Percentiles rank a stretch among this genome's conserved stretches.
Evolutionary conservation across 768 basidiomycete species (phyloP).

Genomic region (Pisolithus orientalis): DNA sequence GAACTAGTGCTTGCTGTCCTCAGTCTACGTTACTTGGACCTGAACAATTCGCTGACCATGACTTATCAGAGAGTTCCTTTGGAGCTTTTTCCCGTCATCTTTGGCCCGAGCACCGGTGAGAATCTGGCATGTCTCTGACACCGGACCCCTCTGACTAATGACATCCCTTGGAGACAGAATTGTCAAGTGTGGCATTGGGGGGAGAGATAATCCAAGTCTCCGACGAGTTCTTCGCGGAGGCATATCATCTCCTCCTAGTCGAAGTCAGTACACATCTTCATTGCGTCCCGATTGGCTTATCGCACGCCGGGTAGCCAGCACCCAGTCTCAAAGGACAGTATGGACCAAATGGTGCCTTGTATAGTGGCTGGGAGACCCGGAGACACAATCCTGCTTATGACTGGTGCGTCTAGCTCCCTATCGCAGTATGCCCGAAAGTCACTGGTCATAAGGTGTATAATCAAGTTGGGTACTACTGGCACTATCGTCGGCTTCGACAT

Average conservation of each 20-base stretch:
- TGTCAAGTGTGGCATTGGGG: slow-evolving; percentile 83
- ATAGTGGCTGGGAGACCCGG: slow-evolving; percentile 89
- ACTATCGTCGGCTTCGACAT: slow-evolving; percentile 80
- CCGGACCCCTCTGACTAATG: too few relatives aligned
- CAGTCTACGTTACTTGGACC: too few relatives aligned
- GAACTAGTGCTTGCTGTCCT: too few relatives aligned
- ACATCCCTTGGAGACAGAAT: slow-evolving; percentile 43
- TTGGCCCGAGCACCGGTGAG: slow-evolving; percentile 49
- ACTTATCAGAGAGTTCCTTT: slow-evolving; percentile 35
- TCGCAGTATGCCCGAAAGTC: background rate
- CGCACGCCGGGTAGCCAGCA: slow-evolving; percentile 55
- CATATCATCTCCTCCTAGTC: slow-evolving; percentile 73
- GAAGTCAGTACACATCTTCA: slow-evolving; percentile 46
- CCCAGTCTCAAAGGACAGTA: slow-evolving; percentile 92
- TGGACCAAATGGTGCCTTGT: slow-evolving; percentile 91
- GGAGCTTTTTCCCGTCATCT: slow-evolving; percentile 40
- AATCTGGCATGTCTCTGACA: background rate
- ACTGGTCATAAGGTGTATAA: slow-evolving; percentile 63
- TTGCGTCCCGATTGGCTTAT: background rate
- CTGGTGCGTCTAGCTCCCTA: slow-evolving; percentile 48
- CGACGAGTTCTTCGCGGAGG: slow-evolving; percentile 95
- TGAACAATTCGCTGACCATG: background rate
- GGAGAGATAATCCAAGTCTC: slow-evolving; percentile 71
- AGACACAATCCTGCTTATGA: slow-evolving; percentile 86
- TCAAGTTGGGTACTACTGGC: slow-evolving; percentile 77